A percentile compares a stretch with the other conserved stretches of the same genome.
These are phyloP conservation scores for Kwoniella heveanensis DNA, from an alignment of 768 basidiomycete genomes.

Conservation along the genomic window DNA sequence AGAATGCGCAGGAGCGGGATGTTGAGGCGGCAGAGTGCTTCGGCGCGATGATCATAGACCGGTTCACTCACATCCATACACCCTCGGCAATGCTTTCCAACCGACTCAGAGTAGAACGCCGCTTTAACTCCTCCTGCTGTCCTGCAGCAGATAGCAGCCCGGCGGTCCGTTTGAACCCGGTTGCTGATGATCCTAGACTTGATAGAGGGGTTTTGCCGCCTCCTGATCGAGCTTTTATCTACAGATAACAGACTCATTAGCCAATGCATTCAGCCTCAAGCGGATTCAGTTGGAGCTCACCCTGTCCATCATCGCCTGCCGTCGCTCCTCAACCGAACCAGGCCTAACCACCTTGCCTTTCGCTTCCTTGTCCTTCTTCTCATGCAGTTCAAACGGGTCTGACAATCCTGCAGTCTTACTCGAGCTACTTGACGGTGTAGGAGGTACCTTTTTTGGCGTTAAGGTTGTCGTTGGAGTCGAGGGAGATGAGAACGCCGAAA, in stretches of 20 bases:
- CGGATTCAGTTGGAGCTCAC: slow-evolving; percentile 34
- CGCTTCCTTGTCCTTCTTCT: slow-evolving; percentile 8
- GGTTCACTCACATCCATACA: slow-evolving; percentile 54
- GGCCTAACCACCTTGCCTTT: slow-evolving; percentile 36
- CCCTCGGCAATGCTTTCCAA: slow-evolving; percentile 54
- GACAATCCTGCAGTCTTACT: slow-evolving; percentile 28
- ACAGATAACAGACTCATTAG: not conserved
- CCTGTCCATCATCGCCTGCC: slow-evolving; percentile 52
- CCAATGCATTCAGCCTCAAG: too few relatives aligned
- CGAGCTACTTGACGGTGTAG: slow-evolving; percentile 12
- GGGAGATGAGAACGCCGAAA: slow-evolving; percentile 21
- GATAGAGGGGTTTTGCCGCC: slow-evolving; percentile 24
- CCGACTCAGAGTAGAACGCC: slow-evolving; percentile 54
- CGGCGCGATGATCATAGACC: not conserved
- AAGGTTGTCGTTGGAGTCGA: slow-evolving; percentile 17
- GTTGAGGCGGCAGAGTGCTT: too few relatives aligned
- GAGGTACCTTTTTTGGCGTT: slow-evolving; percentile 22
- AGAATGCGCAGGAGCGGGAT: too few relatives aligned
- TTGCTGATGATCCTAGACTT: slow-evolving; percentile 36
- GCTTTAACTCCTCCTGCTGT: slow-evolving; percentile 51
- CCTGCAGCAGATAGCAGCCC: slow-evolving; percentile 34
- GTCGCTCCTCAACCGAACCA: slow-evolving; percentile 47
- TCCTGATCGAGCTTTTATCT: slow-evolving; percentile 52
- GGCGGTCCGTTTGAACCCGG: slow-evolving; percentile 16
- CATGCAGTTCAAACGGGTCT: slow-evolving; percentile 42